Conservation (phyloP, 257 asterid species). For the Ilex aquifolium region DNA sequence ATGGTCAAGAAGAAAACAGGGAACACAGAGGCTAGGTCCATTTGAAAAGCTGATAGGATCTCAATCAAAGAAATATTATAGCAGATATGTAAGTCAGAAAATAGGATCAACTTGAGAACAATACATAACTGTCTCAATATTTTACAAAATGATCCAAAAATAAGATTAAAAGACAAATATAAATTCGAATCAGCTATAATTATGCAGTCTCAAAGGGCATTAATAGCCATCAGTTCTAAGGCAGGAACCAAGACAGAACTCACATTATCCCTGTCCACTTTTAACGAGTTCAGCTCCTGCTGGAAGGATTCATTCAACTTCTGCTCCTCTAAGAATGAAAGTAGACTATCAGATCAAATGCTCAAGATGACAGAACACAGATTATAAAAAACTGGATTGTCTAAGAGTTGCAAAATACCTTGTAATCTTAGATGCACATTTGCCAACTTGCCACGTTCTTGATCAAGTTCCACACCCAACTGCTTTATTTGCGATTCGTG, state of each 20-base stretch:
- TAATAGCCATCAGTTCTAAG: constrained; percentile 1
- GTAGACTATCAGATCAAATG: constrained; percentile 20
- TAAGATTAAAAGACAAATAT: no score
- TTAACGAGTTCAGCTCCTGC: constrained; percentile 65
- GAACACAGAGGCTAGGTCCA: not conserved
- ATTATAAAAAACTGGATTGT: constrained; percentile 7
- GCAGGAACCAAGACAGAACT: constrained; percentile 24
- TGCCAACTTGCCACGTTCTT: constrained; percentile 55
- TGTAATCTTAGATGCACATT: constrained; percentile 48
- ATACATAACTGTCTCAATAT: no score
- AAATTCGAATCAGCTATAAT: no score
- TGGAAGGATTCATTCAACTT: constrained; percentile 55
- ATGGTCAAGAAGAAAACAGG: no score
- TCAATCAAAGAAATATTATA: no score
- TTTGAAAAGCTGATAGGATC: no score
- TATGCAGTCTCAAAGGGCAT: constrained; percentile 5
- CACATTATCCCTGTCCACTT: constrained; percentile 63
- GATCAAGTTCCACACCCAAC: constrained; percentile 52
- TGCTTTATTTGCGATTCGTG: constrained; percentile 64
- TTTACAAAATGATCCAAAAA: no score
- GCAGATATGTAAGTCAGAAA: no score
- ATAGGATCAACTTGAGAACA: no score
- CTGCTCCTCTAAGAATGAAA: constrained; percentile 71
- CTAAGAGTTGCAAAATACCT: constrained; percentile 39
- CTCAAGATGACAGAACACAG: no score